These are phyloP conservation scores for Xerocomus amazonicus DNA, from an alignment of 1,284 basidiomycete species.

Conservation along the genomic window DNA sequence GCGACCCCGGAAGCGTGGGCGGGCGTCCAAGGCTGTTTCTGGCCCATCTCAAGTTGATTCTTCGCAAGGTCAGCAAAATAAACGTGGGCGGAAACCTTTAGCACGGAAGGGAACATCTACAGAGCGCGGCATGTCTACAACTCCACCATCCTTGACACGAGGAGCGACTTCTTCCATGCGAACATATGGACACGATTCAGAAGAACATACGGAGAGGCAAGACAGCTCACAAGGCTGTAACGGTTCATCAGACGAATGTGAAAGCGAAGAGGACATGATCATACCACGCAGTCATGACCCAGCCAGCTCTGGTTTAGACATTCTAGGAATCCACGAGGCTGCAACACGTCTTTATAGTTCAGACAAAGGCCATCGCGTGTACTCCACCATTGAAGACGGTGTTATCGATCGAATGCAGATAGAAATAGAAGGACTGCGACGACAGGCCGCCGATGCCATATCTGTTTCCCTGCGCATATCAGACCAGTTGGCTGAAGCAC, in stretches of 20 bases:
- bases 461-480: slow-evolving; percentile 57
- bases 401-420: slow-evolving; percentile 56
- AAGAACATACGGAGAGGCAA: slow-evolving; percentile 33
- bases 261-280: slow-evolving; percentile 61
- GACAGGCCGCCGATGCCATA: slow-evolving; percentile 63
- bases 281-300: slow-evolving; percentile 43
- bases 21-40: slow-evolving; percentile 46
- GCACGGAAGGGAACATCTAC: slow-evolving; percentile 6
- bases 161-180: slow-evolving; percentile 17
- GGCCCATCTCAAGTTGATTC: slow-evolving; percentile 23
- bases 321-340: slow-evolving; percentile 31
- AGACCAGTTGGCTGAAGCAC: slow-evolving; percentile 60
- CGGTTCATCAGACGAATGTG: slow-evolving; percentile 45
- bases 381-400: slow-evolving; percentile 34
- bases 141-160: slow-evolving; percentile 8
- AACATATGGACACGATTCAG: slow-evolving; percentile 17
- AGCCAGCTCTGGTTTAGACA: slow-evolving; percentile 30
- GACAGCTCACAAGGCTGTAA: slow-evolving; percentile 33
- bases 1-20: slow-evolving; percentile 74
- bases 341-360: slow-evolving; percentile 27
- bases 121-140: slow-evolving; percentile 6
- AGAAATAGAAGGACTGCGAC: slow-evolving; percentile 57
- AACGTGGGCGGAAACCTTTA: slow-evolving; percentile 43
- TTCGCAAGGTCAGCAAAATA: slow-evolving; percentile 32
- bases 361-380: slow-evolving; percentile 18